These are phyloP conservation scores for Botrytis medusae DNA, from an alignment of 2,329 filamentous ascomycete species.

Conservation along the genomic window DNA sequence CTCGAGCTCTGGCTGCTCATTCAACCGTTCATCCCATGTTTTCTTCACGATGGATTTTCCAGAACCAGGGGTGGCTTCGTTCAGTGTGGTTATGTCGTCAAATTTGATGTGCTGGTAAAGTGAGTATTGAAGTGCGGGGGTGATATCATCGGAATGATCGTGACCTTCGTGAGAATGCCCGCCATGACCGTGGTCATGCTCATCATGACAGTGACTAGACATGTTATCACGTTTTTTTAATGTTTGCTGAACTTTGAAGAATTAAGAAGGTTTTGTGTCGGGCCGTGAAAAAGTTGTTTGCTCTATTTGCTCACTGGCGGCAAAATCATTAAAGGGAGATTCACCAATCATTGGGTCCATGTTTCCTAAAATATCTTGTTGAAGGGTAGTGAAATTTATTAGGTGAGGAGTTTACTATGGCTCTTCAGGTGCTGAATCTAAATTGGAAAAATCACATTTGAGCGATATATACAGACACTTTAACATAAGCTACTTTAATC, in stretches of 20 bases:
- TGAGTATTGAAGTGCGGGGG: slow-evolving; percentile 84
- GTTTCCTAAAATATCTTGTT: background rate
- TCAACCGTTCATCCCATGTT: slow-evolving; percentile 81
- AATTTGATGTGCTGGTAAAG: slow-evolving; percentile 94
- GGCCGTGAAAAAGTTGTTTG: background rate
- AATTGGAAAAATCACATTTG: background rate
- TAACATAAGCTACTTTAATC: slow-evolving; percentile 3
- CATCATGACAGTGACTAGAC: slow-evolving; percentile 51
- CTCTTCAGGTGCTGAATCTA: background rate
- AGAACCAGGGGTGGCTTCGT: slow-evolving; percentile 68
- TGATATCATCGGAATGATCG: slow-evolving; percentile 90
- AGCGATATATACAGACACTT: background rate
- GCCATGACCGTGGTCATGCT: slow-evolving; percentile 43
- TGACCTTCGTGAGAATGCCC: slow-evolving; percentile 67
- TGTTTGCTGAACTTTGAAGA: background rate
- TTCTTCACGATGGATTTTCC: slow-evolving; percentile 81
- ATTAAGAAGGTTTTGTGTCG: background rate
- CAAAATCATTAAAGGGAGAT: background rate
- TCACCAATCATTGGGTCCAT: slow-evolving; percentile 5
- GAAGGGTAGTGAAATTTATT: background rate
- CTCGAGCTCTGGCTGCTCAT: slow-evolving; percentile 69
- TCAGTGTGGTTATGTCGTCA: slow-evolving; percentile 78
- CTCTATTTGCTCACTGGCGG: background rate
- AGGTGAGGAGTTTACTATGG: background rate
- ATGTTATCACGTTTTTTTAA: slow-evolving; percentile 20